Evolutionary conservation across 2,329 filamentous ascomycete genomes (phyloP).

Genomic region (Zopfia rhizophila): DNA sequence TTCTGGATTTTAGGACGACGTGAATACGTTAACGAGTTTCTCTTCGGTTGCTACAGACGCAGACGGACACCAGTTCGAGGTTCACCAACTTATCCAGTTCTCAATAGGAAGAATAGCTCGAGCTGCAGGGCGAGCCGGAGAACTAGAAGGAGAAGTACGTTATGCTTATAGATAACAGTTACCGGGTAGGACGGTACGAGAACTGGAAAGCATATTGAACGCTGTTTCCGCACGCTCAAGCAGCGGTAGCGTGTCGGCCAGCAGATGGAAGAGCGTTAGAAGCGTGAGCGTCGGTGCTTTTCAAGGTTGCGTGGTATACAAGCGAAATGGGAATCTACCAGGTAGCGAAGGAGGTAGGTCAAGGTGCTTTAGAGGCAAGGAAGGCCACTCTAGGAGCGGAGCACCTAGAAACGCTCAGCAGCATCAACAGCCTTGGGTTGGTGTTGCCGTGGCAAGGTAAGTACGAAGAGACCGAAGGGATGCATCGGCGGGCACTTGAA

Average conservation of each 20-base stretch:
- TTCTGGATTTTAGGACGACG: constrained; percentile 31
- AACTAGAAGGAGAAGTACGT: constrained; percentile 39
- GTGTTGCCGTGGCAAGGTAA: constrained; percentile 1
- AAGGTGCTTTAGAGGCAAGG: not conserved
- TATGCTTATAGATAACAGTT: constrained; percentile 24
- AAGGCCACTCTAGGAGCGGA: constrained; percentile 3
- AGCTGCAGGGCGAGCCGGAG: constrained; percentile 32
- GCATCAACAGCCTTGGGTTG: constrained; percentile 24
- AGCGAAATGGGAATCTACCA: not conserved
- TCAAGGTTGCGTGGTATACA: constrained; percentile 1
- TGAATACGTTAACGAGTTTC: constrained; percentile 23
- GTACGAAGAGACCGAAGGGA: constrained; percentile 11
- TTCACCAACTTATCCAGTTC: constrained; percentile 32
- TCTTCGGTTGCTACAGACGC: constrained; percentile 19
- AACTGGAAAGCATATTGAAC: constrained; percentile 31
- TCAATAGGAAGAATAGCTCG: constrained; percentile 29
- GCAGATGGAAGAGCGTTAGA: not conserved
- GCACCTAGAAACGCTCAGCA: constrained; percentile 2
- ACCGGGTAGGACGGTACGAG: constrained; percentile 32
- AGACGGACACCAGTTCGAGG: constrained; percentile 24
- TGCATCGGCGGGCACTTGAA: constrained; percentile 2
- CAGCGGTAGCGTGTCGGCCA: constrained; percentile 4
- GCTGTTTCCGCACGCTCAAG: constrained; percentile 34
- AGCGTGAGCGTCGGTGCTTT: not conserved
- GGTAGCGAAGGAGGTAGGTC: not conserved